Conservation (phyloP, 2,329 filamentous ascomycete species). For the Lasiodiplodia citricola region DNA sequence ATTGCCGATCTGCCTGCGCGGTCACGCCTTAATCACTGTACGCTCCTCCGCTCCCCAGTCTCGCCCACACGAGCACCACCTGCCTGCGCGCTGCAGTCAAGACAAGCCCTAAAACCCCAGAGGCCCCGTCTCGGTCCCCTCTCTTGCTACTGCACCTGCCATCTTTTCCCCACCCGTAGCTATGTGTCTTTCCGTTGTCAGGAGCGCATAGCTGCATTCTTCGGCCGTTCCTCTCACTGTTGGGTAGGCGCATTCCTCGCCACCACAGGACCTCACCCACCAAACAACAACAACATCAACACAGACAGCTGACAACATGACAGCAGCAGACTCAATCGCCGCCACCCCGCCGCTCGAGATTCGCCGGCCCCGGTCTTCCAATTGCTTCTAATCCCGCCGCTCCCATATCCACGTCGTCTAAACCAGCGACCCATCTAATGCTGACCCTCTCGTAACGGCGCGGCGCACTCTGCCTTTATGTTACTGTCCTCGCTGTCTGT, state of each 20-base stretch:
- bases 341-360: background rate
- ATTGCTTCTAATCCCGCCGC: background rate
- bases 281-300: slow-evolving; percentile 19
- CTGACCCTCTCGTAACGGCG: slow-evolving; percentile 9
- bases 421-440: slow-evolving; percentile 7
- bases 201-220: slow-evolving; percentile 27
- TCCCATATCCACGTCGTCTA: background rate
- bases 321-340: background rate
- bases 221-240: slow-evolving; percentile 11
- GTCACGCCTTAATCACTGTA: slow-evolving; percentile 2
- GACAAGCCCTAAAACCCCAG: background rate
- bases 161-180: background rate
- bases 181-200: slow-evolving; percentile 26
- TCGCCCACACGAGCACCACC: slow-evolving; percentile 4
- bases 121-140: background rate
- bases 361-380: background rate
- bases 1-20: slow-evolving; percentile 5
- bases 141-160: background rate
- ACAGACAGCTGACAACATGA: slow-evolving; percentile 21
- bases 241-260: slow-evolving; percentile 28
- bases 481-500: slow-evolving; percentile 16
- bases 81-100: slow-evolving; percentile 3
- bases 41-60: background rate
- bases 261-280: background rate
- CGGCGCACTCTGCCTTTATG: slow-evolving; percentile 19